Evolutionary conservation across 306 rosid species (phyloP), one percentile per base, ranked within the genome.

Genomic region (Cicer chorassanicum): DNA sequence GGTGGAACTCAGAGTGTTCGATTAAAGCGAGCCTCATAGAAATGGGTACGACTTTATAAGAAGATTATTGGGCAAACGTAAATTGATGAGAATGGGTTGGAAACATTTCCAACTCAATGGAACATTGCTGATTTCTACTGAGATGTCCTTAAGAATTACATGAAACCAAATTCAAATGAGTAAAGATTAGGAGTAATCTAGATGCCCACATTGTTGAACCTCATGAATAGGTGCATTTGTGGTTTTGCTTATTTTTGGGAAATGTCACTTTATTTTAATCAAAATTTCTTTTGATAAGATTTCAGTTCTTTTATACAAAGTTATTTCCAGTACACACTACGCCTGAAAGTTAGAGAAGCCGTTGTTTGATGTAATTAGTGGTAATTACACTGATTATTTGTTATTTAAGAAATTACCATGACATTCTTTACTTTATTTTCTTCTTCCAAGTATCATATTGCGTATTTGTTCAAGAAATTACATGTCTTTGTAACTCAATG

Each of bases 1-100:
- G 81, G 86, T 54, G 93, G 90, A 61, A 69, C 65, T 13, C 78
- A 79, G 76, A 93, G 93, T 73, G 65, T 53, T 64, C 91, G 96
- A 29, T 82, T 93, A 46, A 83, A 77, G 82, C 88, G 89, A 34
- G 72, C 81, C 24, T 69, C 81, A 69, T 29, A 82, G 75, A 39
- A 74, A 39, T 88, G 90, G 96, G 76, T 78, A 43, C 74, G 56
- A 14, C 69, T 78, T 48, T 88, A 38, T 83, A 41, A 68, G 69
- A 62, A 8, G 29, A 63, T 85, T 38, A 75, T 64, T 0, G 73
- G 65, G 81, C 83, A 84, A 81, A 80, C 54, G 82, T 55, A 65
- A 43, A 72, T 9, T 38, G 82, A 77, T 50, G 43, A 59, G 50
- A 71, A 69, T 44, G 64, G 78, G 82, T 45, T 69, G 68, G 89